phyloP scores from a whole-genome alignment of 257 asterid species.

The Scutellaria barbata region DNA sequence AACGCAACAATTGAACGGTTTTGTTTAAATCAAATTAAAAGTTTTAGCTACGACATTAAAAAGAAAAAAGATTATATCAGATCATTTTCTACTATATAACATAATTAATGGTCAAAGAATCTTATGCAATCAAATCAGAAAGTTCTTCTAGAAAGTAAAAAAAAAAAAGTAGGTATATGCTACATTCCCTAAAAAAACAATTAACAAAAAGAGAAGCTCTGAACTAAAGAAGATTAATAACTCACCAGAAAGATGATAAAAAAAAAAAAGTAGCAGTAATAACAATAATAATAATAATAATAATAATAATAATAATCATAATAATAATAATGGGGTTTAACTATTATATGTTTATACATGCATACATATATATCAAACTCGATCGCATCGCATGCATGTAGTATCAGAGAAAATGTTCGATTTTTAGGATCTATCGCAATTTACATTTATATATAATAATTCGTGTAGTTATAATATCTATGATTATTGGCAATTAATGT shows the following conservation, averaged over 20 bases:
- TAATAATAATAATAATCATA: no score
- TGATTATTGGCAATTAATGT: slow-evolving; percentile 31
- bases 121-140: slow-evolving; percentile 25
- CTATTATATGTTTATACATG: no score
- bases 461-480: background rate
- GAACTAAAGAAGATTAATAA: background rate
- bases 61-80: background rate
- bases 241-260: no score
- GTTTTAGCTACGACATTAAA: background rate
- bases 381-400: no score
- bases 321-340: no score
- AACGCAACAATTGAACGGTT: no score
- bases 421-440: no score
- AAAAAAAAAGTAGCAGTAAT: no score
- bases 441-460: no score
- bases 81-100: background rate
- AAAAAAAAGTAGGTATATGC: background rate
- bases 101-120: slow-evolving; percentile 1
- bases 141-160: slow-evolving; percentile 14
- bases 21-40: no score
- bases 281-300: no score
- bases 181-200: background rate
- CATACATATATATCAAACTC: no score
- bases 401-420: background rate
- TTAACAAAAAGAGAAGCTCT: background rate